phyloP scores from a whole-genome alignment of 2,329 filamentous ascomycete species.

The Didymellaceae sp. region DNA sequence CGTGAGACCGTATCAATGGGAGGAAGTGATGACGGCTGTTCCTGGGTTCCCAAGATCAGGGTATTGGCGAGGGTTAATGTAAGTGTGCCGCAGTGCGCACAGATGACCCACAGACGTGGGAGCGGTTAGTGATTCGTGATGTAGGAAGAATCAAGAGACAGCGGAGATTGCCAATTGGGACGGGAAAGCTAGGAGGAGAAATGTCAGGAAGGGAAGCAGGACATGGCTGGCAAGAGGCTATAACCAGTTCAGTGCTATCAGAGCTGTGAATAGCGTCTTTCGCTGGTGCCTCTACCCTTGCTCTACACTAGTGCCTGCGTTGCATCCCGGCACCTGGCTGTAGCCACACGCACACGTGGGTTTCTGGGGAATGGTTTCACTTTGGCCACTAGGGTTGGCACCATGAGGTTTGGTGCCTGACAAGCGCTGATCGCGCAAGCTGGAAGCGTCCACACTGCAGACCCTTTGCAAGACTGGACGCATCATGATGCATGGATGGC shows the following conservation, averaged over 20 bases:
- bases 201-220: constrained; percentile 29
- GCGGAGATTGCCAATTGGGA: constrained; percentile 26
- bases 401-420: constrained; percentile 28
- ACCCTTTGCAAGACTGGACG: constrained; percentile 8
- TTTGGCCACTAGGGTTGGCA: constrained; percentile 31
- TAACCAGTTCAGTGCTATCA: constrained; percentile 41
- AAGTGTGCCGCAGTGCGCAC: constrained; percentile 30
- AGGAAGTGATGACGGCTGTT: constrained; percentile 32
- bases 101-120: constrained; percentile 31
- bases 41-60: constrained; percentile 30
- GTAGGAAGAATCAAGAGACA: constrained; percentile 23
- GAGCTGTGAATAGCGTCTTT: constrained; percentile 39
- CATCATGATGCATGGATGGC: constrained; percentile 9
- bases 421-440: constrained; percentile 25
- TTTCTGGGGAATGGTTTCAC: constrained; percentile 50
- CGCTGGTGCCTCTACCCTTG: constrained; percentile 28
- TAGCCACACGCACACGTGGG: constrained; percentile 46
- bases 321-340: constrained; percentile 38
- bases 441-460: constrained; percentile 14
- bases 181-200: constrained; percentile 19
- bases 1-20: constrained; percentile 30
- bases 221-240: constrained; percentile 45
- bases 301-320: constrained; percentile 36
- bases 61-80: constrained; percentile 34
- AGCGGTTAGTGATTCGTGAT: constrained; percentile 17